Evolutionary conservation across 129 eudicot genomes (phyloP).

Genomic region (Flaveria robusta): DNA sequence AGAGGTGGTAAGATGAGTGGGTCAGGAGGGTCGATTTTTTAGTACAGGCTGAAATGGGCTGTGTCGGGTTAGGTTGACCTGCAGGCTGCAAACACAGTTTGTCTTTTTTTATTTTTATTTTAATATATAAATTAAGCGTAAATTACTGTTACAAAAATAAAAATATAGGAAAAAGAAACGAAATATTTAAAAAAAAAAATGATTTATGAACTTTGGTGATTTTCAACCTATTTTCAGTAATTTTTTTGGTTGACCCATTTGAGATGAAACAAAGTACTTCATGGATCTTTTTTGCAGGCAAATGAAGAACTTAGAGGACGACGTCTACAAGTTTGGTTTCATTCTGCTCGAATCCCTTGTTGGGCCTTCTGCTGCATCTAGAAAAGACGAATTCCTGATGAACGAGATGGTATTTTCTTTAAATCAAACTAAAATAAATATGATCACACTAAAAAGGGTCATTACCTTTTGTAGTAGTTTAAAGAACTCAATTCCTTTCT

Average conservation of each 20-base stretch:
- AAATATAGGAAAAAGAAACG: not conserved
- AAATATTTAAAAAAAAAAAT: not conserved
- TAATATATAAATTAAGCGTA: not conserved
- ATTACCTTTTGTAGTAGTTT: not conserved
- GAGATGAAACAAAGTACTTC: not conserved
- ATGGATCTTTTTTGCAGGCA: constrained; percentile 45
- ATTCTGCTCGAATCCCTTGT: constrained; percentile 62
- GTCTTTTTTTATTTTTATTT: not conserved
- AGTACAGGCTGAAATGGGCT: not conserved
- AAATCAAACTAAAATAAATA: not conserved
- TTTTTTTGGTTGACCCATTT: not conserved
- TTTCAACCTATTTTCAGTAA: not conserved
- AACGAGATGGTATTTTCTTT: constrained; percentile 54
- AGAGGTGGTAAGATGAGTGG: not conserved
- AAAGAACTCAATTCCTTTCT: not conserved
- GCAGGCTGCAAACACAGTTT: not conserved
- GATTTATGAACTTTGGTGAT: not conserved
- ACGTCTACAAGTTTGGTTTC: constrained; percentile 65
- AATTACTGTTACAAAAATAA: not conserved
- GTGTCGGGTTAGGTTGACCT: not conserved
- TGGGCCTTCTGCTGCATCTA: constrained; percentile 48
- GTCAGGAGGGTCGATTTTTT: not conserved
- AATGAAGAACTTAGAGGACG: constrained; percentile 67
- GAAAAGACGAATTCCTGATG: constrained; percentile 52
- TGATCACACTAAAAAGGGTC: not conserved